Percentiles rank a stretch among this genome's conserved stretches.
phyloP scores from a whole-genome alignment of 176 grass and related monocot species.

The Zoysia pacifica region DNA sequence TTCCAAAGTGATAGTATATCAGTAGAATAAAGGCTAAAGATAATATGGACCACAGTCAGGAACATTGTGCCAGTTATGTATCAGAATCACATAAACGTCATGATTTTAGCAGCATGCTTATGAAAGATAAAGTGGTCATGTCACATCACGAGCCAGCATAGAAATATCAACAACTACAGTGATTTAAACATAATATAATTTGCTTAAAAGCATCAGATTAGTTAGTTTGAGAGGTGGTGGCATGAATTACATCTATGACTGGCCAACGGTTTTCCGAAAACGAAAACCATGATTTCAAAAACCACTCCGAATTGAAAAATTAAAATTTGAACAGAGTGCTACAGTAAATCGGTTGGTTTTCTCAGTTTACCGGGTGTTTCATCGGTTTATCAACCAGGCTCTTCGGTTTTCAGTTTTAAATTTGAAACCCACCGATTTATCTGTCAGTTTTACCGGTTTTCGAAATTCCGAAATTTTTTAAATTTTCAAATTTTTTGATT shows the following conservation, averaged over 20 bases:
- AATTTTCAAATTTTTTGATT: no score
- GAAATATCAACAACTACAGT: background rate
- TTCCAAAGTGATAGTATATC: slow-evolving; percentile 14
- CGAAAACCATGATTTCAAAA: no score
- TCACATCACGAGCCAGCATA: background rate
- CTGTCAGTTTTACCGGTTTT: no score
- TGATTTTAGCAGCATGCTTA: background rate
- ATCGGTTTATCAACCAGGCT: no score
- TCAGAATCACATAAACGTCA: slow-evolving; percentile 17
- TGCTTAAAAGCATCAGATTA: background rate
- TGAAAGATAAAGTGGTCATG: slow-evolving; percentile 5
- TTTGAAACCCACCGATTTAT: no score
- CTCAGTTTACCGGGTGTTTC: no score
- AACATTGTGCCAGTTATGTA: background rate
- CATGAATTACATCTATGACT: background rate
- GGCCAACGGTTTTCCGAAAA: no score
- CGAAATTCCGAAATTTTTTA: no score
- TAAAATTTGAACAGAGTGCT: no score
- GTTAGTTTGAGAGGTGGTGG: background rate
- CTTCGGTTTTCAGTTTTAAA: no score
- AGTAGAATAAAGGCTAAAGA: slow-evolving; percentile 5
- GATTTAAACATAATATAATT: background rate
- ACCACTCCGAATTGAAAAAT: no score
- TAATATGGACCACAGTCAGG: slow-evolving; percentile 4
- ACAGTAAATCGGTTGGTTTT: no score